These are phyloP conservation scores for Candolleomyces efflorescens DNA, from an alignment of 768 basidiomycete genomes.

Conservation along the genomic window DNA sequence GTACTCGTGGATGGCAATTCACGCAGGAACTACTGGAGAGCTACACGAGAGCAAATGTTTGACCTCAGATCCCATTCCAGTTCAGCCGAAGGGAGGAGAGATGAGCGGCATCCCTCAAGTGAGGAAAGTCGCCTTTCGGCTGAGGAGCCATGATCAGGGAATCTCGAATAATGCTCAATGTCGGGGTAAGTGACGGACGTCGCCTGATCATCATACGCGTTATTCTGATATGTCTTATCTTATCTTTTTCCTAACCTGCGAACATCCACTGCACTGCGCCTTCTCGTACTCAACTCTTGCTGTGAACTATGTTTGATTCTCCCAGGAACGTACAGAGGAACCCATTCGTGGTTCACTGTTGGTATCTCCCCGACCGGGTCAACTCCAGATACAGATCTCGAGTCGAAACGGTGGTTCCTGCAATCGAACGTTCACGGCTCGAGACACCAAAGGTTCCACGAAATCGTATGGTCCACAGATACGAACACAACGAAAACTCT, in stretches of 20 bases:
- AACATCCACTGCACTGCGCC: neutral
- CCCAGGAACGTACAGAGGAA: constrained; percentile 19
- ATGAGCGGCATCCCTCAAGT: constrained; percentile 10
- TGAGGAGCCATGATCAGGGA: constrained; percentile 21
- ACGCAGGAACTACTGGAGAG: too few species aligned
- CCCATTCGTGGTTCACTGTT: constrained; percentile 22
- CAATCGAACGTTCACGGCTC: constrained; percentile 9
- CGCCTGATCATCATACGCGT: neutral
- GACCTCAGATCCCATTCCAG: neutral
- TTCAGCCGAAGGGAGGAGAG: constrained; percentile 12
- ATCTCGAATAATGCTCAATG: constrained; percentile 10
- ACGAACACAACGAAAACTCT: neutral
- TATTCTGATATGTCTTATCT: too few species aligned
- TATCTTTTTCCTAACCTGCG: too few species aligned
- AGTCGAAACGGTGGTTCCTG: constrained; percentile 5
- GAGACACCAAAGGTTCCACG: neutral
- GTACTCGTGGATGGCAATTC: neutral
- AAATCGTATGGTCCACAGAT: constrained; percentile 1
- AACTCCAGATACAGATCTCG: neutral
- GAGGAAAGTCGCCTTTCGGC: constrained; percentile 17
- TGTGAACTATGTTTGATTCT: neutral
- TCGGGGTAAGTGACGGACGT: constrained; percentile 8
- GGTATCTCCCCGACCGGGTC: constrained; percentile 5
- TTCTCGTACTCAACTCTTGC: neutral
- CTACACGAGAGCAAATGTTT: neutral